Evolutionary conservation across 805 yeast genomes (phyloP).

Genomic region (Candida sphagnicola): DNA sequence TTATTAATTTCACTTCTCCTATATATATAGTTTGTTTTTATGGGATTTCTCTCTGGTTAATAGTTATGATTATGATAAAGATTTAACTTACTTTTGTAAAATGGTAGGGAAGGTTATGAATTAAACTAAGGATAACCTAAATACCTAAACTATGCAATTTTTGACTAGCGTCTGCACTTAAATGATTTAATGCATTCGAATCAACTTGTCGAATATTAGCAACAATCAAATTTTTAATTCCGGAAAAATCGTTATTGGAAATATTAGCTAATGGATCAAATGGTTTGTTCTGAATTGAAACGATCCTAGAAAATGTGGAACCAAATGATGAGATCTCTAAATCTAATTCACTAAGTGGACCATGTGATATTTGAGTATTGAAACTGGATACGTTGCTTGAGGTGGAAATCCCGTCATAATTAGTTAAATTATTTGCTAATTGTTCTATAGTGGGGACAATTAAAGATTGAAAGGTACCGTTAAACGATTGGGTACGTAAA

Average conservation of each 20-base stretch:
- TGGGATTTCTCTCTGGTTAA: background rate
- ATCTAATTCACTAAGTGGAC: constrained; percentile 45
- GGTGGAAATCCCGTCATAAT: constrained; percentile 24
- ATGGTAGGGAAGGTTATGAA: background rate
- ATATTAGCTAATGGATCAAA: constrained; percentile 69
- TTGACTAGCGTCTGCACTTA: constrained; percentile 9
- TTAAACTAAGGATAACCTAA: background rate
- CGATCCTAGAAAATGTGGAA: constrained; percentile 73
- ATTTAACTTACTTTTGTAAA: no score
- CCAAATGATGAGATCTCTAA: constrained; percentile 76
- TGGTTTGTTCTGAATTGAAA: constrained; percentile 54
- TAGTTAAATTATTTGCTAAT: constrained; percentile 24
- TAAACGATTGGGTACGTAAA: constrained; percentile 16
- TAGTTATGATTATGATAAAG: background rate
- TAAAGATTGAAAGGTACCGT: constrained; percentile 17
- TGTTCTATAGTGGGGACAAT: constrained; percentile 29
- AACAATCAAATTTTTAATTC: constrained; percentile 24
- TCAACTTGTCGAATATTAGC: constrained; percentile 25
- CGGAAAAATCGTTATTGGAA: constrained; percentile 26
- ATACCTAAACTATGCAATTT: constrained; percentile 10
- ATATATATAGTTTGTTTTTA: background rate
- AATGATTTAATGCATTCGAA: constrained; percentile 20
- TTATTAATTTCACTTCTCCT: background rate
- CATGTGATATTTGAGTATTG: constrained; percentile 7
- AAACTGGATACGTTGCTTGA: constrained; percentile 14